Conservation (phyloP, 2,329 filamentous ascomycete genomes). For the Ascochyta lentis region DNA sequence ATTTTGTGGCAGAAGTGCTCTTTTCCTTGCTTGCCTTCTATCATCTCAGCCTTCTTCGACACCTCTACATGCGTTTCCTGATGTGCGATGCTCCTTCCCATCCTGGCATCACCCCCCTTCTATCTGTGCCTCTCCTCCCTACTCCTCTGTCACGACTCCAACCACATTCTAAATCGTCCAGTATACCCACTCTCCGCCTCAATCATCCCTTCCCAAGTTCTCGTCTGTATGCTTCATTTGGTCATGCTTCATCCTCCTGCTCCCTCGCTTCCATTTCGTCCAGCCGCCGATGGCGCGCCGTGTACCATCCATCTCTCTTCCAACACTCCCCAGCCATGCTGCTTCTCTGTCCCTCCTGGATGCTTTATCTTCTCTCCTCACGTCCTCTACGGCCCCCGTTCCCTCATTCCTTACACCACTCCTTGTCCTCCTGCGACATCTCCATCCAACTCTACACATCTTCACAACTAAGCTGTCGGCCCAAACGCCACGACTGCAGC, state of each 20-base stretch:
- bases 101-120: neutral
- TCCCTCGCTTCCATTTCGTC: neutral
- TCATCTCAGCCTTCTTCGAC: neutral
- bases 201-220: neutral
- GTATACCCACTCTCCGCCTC: too few species aligned
- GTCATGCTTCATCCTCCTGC: neutral
- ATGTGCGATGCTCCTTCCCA: neutral
- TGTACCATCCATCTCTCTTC: neutral
- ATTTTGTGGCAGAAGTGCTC: neutral
- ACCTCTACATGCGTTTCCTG: neutral
- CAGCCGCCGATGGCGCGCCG: neutral
- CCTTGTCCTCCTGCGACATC: neutral
- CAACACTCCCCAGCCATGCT: neutral
- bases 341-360: too few species aligned
- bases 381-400: neutral
- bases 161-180: too few species aligned
- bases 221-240: too few species aligned
- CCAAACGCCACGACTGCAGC: neutral
- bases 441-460: neutral
- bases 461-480: conserved; percentile 21
- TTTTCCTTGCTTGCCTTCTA: neutral
- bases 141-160: too few species aligned
- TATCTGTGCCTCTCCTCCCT: neutral
- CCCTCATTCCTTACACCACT: neutral
- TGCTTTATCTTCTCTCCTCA: too few species aligned